Percentiles rank a stretch among this genome's conserved stretches.
Conservation (phyloP, 2,329 filamentous ascomycete species). For the Simplicillium aogashimaense region DNA sequence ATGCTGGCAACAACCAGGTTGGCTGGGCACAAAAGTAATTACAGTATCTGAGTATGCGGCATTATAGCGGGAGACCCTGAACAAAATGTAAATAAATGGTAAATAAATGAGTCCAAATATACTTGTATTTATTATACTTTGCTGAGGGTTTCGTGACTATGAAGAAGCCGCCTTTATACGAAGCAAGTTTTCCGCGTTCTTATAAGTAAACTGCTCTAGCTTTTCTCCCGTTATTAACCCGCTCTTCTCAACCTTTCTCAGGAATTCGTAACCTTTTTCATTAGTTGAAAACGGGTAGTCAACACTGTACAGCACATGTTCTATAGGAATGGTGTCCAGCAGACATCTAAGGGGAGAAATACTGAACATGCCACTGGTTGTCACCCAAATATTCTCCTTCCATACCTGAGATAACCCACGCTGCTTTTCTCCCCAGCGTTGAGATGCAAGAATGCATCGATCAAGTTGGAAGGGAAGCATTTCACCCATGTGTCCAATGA, state of each 20-base stretch:
- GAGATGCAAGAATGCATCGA: conserved; percentile 23
- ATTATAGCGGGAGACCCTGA: too few species aligned
- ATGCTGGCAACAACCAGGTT: conserved; percentile 40
- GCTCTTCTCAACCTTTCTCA: conserved; percentile 36
- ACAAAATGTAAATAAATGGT: too few species aligned
- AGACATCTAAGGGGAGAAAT: conserved; percentile 34
- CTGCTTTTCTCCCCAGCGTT: conserved; percentile 18
- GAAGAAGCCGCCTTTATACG: conserved; percentile 12
- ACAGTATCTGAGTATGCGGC: too few species aligned
- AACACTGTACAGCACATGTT: conserved; percentile 44
- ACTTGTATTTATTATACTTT: too few species aligned
- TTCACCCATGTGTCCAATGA: conserved; percentile 31
- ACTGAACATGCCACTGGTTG: conserved; percentile 43
- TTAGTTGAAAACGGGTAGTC: conserved; percentile 47
- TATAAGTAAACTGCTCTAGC: conserved; percentile 36
- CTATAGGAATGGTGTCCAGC: conserved; percentile 32
- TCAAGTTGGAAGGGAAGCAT: conserved; percentile 45
- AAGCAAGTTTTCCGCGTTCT: conserved; percentile 40
- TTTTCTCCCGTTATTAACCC: conserved; percentile 37
- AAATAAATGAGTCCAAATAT: too few species aligned
- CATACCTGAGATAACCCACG: conserved; percentile 37
- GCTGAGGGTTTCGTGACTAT: too few species aligned
- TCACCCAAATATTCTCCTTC: conserved; percentile 46
- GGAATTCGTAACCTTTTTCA: conserved; percentile 34
- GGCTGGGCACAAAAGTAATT: conserved; percentile 16